Evolutionary conservation across 1,284 basidiomycete species (phyloP).

Genomic region (Leccinum angustisporum): DNA sequence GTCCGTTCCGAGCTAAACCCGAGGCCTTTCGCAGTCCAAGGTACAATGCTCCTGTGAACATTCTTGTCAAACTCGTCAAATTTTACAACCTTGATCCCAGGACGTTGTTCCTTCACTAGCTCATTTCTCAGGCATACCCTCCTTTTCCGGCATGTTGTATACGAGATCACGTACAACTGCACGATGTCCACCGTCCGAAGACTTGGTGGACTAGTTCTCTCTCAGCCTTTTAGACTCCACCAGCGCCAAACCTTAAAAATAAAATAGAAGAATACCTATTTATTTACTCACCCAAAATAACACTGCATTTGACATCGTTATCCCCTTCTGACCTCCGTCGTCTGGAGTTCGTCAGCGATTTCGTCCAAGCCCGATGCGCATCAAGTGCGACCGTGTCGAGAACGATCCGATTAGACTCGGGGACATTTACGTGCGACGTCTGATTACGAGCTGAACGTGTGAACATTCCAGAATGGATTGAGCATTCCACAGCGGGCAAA

Average conservation of each 20-base stretch:
- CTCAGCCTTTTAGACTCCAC: conserved; percentile 28
- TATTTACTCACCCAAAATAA: conserved; percentile 12
- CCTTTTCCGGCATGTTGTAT: conserved; percentile 18
- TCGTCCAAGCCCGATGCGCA: conserved; percentile 5
- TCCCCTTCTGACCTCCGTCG: conserved; percentile 10
- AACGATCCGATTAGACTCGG: conserved; percentile 9
- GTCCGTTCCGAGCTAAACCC: conserved; percentile 19
- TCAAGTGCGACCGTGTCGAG: conserved; percentile 14
- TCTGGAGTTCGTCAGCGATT: conserved; percentile 17
- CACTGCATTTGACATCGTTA: conserved; percentile 26
- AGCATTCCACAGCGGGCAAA: conserved; percentile 4
- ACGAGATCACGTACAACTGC: conserved; percentile 29
- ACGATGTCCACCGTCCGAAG: conserved; percentile 13
- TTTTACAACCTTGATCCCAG: conserved; percentile 14
- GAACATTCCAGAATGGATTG: conserved; percentile 9
- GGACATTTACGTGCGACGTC: conserved; percentile 1
- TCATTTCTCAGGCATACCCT: conserved; percentile 28
- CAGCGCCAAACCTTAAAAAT: conserved; percentile 6
- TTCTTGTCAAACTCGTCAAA: conserved; percentile 1
- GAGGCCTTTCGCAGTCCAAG: conserved; percentile 22
- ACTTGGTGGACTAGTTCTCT: conserved; percentile 7
- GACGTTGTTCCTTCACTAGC: background rate
- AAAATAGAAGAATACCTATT: background rate
- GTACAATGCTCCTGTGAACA: conserved; percentile 17
- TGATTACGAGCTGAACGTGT: conserved; percentile 13